Base-by-base conservation (phyloP, 257 asterid genomes). In the Nicotiana tabacum region DNA sequence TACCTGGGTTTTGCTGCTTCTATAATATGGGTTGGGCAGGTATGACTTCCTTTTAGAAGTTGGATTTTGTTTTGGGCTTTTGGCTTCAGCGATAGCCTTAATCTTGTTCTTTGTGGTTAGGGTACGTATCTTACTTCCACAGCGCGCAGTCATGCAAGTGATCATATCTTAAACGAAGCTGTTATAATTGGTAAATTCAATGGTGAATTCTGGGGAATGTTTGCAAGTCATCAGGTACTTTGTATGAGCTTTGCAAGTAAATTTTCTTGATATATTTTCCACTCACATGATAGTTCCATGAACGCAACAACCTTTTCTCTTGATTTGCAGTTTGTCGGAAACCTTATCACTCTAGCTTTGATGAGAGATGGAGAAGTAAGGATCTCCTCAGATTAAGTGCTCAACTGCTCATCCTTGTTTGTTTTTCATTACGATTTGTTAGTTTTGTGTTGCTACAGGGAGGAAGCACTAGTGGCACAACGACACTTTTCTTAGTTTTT, bases 21-120 rank as follows among this genome's bases (percentile, higher is more conserved):
- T 30, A 91, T 96, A 85, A 93, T 94, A 87, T 96, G 99, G 99
- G 99, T 96, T 91, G 97, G 91, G 35, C 92, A 96, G 99, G 99
- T 93, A 55, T 56, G 80, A 32, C 37, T 86, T 78, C 16, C 43
- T 70, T 53, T 39, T 68, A 4, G 51, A 21, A 3, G 37, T 55
- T 69, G 32, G 30, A 60, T 48, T 13, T 77, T 83, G 21, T 48
- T 37, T 39, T 48, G 7, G 83, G 56, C 37, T 51, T 39, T 48
- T 10, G 83, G 56, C 37, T 51, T 82, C 43, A 6, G 27, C 11
- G n/a, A 2, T 68, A 37, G 43, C 9, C 24, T 10, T 61, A 13
- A 6, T 29, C 33, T 58, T 83, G 33, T 51, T 58, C n/a, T 6
- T 72, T 77, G 83, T 32, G 79, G 12, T 70, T 88, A 93, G 99